Base-by-base conservation (phyloP, 2,329 filamentous ascomycete species). In the Hortaea sp. region DNA sequence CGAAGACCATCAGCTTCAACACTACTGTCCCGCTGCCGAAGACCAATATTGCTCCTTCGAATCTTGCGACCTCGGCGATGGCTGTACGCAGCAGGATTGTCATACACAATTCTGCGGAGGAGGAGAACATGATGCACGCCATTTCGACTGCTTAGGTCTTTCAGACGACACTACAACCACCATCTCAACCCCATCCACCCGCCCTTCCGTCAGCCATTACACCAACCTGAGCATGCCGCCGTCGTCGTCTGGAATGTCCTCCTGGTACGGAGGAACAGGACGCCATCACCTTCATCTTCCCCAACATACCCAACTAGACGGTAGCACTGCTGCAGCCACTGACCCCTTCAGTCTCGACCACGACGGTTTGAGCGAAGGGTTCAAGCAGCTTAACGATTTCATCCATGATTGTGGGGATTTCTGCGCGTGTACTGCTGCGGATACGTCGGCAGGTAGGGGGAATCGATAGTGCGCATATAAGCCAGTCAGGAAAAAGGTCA, bases 291-390 rank as follows among this genome's bases (percentile, higher is more conserved):
- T 20, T 20, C 20, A 20, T 4, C 20, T 20, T 4, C 20, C 20
- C 20, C 20, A 20, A 4, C 20, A 20, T 20, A 20, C 20, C 2
- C 20, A 20, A 20, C 20, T 20, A 20, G 20, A 20, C 20, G 20
- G 20, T 20, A 20, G 20, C 20, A 20, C 20, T 20, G 4, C 20
- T 20, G 2, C 20, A 2, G 20, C 20, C 32, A 35, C 32, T n/a
- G 9, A 35, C 7, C 32, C 32, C 4, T 35, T 35, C 32, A 9
- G 9, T n/a, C n/a, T 35, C 32, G 32, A 35, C 32, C 7, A 35
- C 32, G 9, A 35, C n/a, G 35, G 29, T 28, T 38, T 46, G 7
- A 37, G 32, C 4, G 44, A 46, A 46, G 52, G 41, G 65, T 50
- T 59, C 31, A 46, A 46, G 44, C 44, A 42, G 39, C 13, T 46